A percentile compares a stretch with the other conserved stretches of the same genome.
phyloP scores from a whole-genome alignment of 2,329 filamentous ascomycete species.

The Annulohypoxylon truncatum region DNA sequence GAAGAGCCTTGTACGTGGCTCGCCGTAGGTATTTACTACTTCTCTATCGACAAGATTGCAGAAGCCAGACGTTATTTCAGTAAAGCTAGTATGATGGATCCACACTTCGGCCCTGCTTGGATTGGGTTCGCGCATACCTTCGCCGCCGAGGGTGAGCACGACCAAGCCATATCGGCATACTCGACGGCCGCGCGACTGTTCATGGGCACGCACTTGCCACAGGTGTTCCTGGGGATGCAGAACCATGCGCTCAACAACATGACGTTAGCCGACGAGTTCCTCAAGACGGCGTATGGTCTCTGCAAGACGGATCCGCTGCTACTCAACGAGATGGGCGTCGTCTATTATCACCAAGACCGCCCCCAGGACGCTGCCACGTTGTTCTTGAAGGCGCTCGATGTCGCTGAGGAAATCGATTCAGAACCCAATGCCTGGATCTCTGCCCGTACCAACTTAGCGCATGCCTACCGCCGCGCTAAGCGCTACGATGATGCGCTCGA shows the following conservation, averaged over 20 bases:
- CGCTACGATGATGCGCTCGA: slow-evolving; percentile 77
- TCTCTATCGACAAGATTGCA: slow-evolving; percentile 87
- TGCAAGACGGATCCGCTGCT: slow-evolving; percentile 89
- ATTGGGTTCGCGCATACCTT: slow-evolving; percentile 99
- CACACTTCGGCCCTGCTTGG: slow-evolving; percentile 97
- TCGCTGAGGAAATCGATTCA: slow-evolving; percentile 84
- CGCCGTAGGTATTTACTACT: slow-evolving; percentile 94
- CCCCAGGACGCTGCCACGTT: slow-evolving; percentile 79
- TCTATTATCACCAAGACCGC: slow-evolving; percentile 92
- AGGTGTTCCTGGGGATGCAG: slow-evolving; percentile 98
- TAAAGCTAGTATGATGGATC: slow-evolving; percentile 97
- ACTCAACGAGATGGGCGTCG: slow-evolving; percentile 94
- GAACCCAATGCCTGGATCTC: slow-evolving; percentile 86
- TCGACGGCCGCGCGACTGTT: slow-evolving; percentile 94
- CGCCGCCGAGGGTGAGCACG: slow-evolving; percentile 95
- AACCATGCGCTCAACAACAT: slow-evolving; percentile 97
- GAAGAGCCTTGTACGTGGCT: slow-evolving; percentile 93
- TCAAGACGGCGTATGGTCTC: slow-evolving; percentile 86
- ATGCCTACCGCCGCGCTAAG: slow-evolving; percentile 81
- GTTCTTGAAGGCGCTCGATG: slow-evolving; percentile 80
- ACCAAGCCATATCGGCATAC: slow-evolving; percentile 97
- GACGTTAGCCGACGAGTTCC: slow-evolving; percentile 91
- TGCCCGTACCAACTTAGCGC: slow-evolving; percentile 88
- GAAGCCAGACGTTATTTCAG: slow-evolving; percentile 96
- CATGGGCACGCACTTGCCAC: slow-evolving; percentile 95